Evolutionary conservation across 192 early-diverging fungal species (phyloP).

Genomic region (Diversispora eburnea): DNA sequence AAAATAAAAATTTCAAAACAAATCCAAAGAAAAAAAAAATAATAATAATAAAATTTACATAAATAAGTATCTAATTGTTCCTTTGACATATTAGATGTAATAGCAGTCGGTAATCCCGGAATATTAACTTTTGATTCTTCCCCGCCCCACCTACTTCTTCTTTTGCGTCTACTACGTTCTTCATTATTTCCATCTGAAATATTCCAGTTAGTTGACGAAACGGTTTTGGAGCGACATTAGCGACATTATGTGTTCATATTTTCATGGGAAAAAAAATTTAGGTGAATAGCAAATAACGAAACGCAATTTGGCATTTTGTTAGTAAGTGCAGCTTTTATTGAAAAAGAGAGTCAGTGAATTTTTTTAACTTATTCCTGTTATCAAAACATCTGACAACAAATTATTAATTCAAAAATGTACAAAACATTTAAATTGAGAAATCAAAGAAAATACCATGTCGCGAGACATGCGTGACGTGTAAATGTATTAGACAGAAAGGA

Average conservation of each 20-base stretch:
- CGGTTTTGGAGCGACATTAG: slow-evolving; percentile 2
- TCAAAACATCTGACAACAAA: background rate
- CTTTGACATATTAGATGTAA: slow-evolving; percentile 70
- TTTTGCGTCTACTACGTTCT: slow-evolving; percentile 56
- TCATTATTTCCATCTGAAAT: slow-evolving; percentile 36
- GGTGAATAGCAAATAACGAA: slow-evolving; percentile 17
- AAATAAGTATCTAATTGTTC: slow-evolving; percentile 80
- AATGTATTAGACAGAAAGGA: too few relatives aligned
- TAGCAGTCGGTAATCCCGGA: slow-evolving; percentile 72
- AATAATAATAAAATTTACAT: slow-evolving; percentile 41
- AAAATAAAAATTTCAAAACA: background rate
- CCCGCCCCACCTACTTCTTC: slow-evolving; percentile 88
- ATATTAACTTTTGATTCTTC: slow-evolving; percentile 68
- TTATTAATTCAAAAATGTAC: background rate
- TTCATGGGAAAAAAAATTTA: slow-evolving; percentile 9
- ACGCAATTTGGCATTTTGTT: slow-evolving; percentile 21
- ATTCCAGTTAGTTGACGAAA: slow-evolving; percentile 27
- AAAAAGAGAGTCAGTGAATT: background rate
- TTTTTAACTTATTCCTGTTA: background rate
- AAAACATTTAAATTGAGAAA: too few relatives aligned
- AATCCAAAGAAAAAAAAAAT: background rate
- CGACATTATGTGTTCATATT: background rate
- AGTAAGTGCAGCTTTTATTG: slow-evolving; percentile 4
- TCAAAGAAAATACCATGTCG: too few relatives aligned
- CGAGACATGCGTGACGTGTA: too few relatives aligned